phyloP scores from a whole-genome alignment of 192 early-diverging fungal genomes.

The Backusella australiensis region DNA sequence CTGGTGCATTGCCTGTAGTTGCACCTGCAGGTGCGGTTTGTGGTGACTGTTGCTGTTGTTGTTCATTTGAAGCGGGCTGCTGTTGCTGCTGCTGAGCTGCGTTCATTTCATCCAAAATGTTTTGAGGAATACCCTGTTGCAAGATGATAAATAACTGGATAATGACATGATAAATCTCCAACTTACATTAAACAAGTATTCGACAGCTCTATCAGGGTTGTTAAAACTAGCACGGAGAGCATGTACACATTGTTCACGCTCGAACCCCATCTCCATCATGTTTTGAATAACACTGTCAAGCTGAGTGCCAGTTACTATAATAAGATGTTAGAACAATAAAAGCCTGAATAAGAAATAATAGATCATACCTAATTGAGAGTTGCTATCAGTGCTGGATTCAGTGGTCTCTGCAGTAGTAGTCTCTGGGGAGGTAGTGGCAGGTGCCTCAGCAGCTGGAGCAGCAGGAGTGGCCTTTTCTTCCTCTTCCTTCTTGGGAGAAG shows the following conservation, averaged over 20 bases:
- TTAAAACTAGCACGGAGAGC: slow-evolving; percentile 98
- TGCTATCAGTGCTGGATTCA: background rate
- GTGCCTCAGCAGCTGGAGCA: slow-evolving; percentile 32
- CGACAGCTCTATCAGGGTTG: slow-evolving; percentile 95
- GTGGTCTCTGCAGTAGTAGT: slow-evolving; percentile 31
- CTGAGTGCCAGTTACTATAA: slow-evolving; percentile 69
- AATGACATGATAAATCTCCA: background rate
- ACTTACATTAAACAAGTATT: slow-evolving; percentile 89
- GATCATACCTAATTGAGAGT: slow-evolving; percentile 22
- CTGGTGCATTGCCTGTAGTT: background rate
- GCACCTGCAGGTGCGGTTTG: background rate
- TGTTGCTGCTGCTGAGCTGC: slow-evolving; percentile 2
- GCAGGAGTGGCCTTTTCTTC: slow-evolving; percentile 32
- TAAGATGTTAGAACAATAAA: background rate
- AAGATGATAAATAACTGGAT: background rate
- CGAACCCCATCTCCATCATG: slow-evolving; percentile 96
- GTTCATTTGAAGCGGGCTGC: slow-evolving; percentile 21
- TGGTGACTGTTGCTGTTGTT: background rate
- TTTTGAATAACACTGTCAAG: slow-evolving; percentile 81
- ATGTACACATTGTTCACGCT: slow-evolving; percentile 75
- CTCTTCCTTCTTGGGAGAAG: slow-evolving; percentile 42
- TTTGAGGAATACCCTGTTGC: slow-evolving; percentile 78
- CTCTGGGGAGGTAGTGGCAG: slow-evolving; percentile 36
- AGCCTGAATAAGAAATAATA: background rate
- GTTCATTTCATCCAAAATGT: slow-evolving; percentile 45